Conservation (phyloP, 768 basidiomycete species). For the Rhizopogon vinicolor region DNA sequence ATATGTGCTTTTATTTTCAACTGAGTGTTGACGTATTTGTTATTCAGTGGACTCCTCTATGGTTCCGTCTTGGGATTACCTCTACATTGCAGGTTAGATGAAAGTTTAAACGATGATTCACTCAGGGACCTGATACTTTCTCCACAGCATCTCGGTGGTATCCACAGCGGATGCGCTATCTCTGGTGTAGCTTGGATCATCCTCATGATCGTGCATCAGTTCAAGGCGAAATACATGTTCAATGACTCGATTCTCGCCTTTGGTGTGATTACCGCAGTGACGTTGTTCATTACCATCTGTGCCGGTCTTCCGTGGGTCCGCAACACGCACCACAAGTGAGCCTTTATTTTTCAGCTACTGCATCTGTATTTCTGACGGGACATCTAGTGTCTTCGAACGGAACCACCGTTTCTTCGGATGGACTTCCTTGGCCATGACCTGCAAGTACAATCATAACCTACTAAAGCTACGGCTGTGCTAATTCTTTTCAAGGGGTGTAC, state of each 20-base stretch:
- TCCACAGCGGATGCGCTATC: slow-evolving; percentile 71
- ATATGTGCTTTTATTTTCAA: background rate
- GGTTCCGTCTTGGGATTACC: slow-evolving; percentile 68
- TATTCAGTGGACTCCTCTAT: slow-evolving; percentile 65
- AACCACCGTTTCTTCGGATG: slow-evolving; percentile 80
- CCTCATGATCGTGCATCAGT: slow-evolving; percentile 56
- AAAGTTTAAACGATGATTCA: background rate
- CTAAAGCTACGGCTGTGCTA: background rate
- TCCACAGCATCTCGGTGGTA: slow-evolving; percentile 68
- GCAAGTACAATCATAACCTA: slow-evolving; percentile 17
- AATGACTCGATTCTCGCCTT: slow-evolving; percentile 55
- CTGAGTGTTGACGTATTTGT: background rate
- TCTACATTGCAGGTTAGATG: slow-evolving; percentile 58
- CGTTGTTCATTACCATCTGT: slow-evolving; percentile 52
- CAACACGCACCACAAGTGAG: slow-evolving; percentile 78
- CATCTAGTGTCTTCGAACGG: slow-evolving; percentile 65
- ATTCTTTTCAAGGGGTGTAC: slow-evolving; percentile 49
- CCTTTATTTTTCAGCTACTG: slow-evolving; percentile 1
- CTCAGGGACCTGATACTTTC: slow-evolving; percentile 6
- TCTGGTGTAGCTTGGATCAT: slow-evolving; percentile 71
- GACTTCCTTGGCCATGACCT: slow-evolving; percentile 51
- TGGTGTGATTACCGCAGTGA: slow-evolving; percentile 54
- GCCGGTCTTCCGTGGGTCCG: slow-evolving; percentile 78
- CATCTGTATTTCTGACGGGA: background rate
- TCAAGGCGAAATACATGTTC: slow-evolving; percentile 41